These are phyloP conservation scores for Lepidium sativum DNA, from an alignment of 345 rosid species.

Conservation along the genomic window DNA sequence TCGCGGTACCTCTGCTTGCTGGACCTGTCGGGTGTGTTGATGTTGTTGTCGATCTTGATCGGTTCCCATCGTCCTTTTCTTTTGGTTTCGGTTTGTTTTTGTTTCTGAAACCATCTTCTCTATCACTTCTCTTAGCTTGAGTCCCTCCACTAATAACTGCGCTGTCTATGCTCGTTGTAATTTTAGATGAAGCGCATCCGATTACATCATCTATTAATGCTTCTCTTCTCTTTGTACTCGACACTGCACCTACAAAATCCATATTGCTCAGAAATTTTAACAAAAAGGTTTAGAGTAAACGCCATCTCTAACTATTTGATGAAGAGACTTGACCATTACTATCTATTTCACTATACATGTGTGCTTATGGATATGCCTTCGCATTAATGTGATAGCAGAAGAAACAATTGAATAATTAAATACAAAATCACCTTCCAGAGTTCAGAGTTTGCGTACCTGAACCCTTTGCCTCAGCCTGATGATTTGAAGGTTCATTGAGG, in stretches of 20 bases:
- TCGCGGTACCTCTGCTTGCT: conserved; percentile 23
- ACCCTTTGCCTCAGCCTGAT: conserved; percentile 68
- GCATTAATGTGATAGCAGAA: neutral
- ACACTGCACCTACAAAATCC: conserved; percentile 54
- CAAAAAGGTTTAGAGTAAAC: neutral
- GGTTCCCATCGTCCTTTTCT: conserved; percentile 41
- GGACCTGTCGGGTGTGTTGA: conserved; percentile 31
- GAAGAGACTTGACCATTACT: neutral
- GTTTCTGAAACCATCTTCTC: conserved; percentile 34
- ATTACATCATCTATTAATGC: conserved; percentile 62
- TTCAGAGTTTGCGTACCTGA: conserved; percentile 46
- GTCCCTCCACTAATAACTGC: conserved; percentile 36
- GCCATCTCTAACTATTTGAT: conserved; percentile 2
- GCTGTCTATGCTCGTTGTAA: conserved; percentile 41
- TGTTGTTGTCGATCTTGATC: conserved; percentile 31
- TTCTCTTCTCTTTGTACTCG: conserved; percentile 59
- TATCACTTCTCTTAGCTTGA: conserved; percentile 49
- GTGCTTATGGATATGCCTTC: neutral
- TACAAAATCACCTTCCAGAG: neutral
- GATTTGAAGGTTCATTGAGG: conserved; percentile 58
- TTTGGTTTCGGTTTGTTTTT: conserved; percentile 50
- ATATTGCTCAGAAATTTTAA: neutral
- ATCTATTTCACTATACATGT: neutral
- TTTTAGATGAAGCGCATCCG: conserved; percentile 68
- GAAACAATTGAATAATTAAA: neutral